These are phyloP conservation scores for Candida tetrigidarum DNA, from an alignment of 1,139 yeast genomes.

Conservation along the genomic window DNA sequence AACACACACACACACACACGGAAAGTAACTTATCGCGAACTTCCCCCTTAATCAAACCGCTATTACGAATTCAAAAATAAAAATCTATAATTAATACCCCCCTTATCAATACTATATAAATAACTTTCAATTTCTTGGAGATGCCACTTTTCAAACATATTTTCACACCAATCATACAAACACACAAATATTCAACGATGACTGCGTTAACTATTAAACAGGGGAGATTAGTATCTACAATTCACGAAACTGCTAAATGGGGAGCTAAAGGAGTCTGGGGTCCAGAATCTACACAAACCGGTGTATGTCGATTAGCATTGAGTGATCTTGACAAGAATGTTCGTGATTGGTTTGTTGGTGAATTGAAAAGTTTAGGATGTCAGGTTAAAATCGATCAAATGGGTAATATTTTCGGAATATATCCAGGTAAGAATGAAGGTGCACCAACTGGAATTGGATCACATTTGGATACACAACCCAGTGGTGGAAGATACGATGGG, in stretches of 20 bases:
- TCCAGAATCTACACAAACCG: slow-evolving; percentile 56
- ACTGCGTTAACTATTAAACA: slow-evolving; percentile 11
- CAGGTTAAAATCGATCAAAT: slow-evolving; percentile 58
- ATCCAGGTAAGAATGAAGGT: slow-evolving; percentile 54
- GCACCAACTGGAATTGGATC: slow-evolving; percentile 73
- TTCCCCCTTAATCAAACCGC: not conserved
- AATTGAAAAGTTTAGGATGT: slow-evolving; percentile 59
- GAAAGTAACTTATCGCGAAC: not conserved
- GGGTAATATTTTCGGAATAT: slow-evolving; percentile 70
- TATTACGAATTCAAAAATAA: too few species aligned
- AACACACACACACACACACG: too few species aligned
- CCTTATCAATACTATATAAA: not conserved
- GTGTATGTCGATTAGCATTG: slow-evolving; percentile 65
- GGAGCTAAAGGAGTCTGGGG: slow-evolving; percentile 73
- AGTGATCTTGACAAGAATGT: slow-evolving; percentile 64
- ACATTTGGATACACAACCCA: slow-evolving; percentile 80
- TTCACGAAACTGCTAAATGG: slow-evolving; percentile 63
- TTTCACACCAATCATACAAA: not conserved
- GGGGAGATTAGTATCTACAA: slow-evolving; percentile 40
- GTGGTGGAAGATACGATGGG: slow-evolving; percentile 79
- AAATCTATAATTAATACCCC: too few species aligned
- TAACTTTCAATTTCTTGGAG: not conserved
- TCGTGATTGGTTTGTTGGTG: slow-evolving; percentile 68
- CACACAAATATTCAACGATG: not conserved
- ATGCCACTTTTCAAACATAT: not conserved